Evolutionary conservation across 371 early-diverging fungal species (phyloP).

Genomic region (Mucor circinelloides): DNA sequence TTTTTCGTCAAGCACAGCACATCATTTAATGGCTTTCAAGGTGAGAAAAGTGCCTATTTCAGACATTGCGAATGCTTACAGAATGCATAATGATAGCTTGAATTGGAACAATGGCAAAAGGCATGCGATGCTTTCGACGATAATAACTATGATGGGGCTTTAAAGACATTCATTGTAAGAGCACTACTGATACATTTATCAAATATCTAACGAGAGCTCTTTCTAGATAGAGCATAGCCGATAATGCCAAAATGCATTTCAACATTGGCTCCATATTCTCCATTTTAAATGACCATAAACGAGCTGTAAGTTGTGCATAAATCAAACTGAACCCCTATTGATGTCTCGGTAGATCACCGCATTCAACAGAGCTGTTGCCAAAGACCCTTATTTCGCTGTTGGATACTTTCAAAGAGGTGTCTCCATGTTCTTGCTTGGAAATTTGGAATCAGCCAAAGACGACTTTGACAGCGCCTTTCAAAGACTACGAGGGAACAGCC

Average conservation of each 20-base stretch:
- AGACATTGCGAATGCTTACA: not conserved
- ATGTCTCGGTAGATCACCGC: slow-evolving; percentile 61
- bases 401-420: slow-evolving; percentile 92
- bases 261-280: slow-evolving; percentile 87
- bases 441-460: slow-evolving; percentile 64
- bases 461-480: slow-evolving; percentile 59
- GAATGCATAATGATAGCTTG: slow-evolving; percentile 27
- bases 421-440: slow-evolving; percentile 64
- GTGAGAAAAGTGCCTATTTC: not conserved
- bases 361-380: slow-evolving; percentile 67
- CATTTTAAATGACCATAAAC: slow-evolving; percentile 70
- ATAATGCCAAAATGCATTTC: slow-evolving; percentile 91
- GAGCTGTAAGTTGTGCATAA: slow-evolving; percentile 69
- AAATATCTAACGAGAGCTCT: not conserved
- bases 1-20: not conserved
- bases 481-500: slow-evolving; percentile 83
- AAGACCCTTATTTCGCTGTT: slow-evolving; percentile 87
- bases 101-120: slow-evolving; percentile 50
- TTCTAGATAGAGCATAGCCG: slow-evolving; percentile 63
- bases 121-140: slow-evolving; percentile 46
- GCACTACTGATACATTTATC: not conserved
- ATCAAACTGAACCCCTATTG: too few relatives aligned
- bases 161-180: slow-evolving; percentile 43
- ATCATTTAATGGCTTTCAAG: not conserved
- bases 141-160: slow-evolving; percentile 36